Evolutionary conservation across 306 rosid genomes (phyloP).

Genomic region (Vigna trinervia): DNA sequence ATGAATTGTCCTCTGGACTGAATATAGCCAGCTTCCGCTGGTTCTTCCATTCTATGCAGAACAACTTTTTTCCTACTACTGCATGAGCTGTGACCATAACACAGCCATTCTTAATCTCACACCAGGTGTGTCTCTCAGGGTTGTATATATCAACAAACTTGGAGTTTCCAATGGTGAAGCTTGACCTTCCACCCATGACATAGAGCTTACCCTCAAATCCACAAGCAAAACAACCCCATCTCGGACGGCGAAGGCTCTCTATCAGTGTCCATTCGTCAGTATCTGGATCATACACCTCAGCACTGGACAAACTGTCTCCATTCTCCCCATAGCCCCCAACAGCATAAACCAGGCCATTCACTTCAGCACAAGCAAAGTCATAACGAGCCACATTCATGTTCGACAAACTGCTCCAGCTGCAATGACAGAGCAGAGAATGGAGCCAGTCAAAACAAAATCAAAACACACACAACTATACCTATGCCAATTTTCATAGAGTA

Average conservation of each 20-base stretch:
- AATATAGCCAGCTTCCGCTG: slow-evolving; percentile 81
- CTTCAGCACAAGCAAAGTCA: slow-evolving; percentile 85
- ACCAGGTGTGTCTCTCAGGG: slow-evolving; percentile 78
- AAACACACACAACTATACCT: neutral
- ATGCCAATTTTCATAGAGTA: neutral
- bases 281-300: slow-evolving; percentile 84
- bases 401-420: slow-evolving; percentile 84
- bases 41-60: slow-evolving; percentile 95
- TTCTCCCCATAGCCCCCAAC: slow-evolving; percentile 77
- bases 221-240: slow-evolving; percentile 95
- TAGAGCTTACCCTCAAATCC: slow-evolving; percentile 88
- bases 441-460: slow-evolving; percentile 16
- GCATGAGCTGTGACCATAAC: slow-evolving; percentile 98
- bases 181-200: slow-evolving; percentile 98
- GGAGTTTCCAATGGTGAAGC: slow-evolving; percentile 91
- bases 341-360: slow-evolving; percentile 72
- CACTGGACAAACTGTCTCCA: slow-evolving; percentile 77
- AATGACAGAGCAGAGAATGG: slow-evolving; percentile 28
- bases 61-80: slow-evolving; percentile 77
- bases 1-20: slow-evolving; percentile 73
- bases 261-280: slow-evolving; percentile 73
- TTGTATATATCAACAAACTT: slow-evolving; percentile 83
- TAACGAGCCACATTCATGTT: slow-evolving; percentile 77
- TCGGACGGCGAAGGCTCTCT: slow-evolving; percentile 87
- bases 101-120: slow-evolving; percentile 94